These are phyloP conservation scores for Cercospora nicotianae DNA, from an alignment of 2,329 filamentous ascomycete species.

Conservation along the genomic window DNA sequence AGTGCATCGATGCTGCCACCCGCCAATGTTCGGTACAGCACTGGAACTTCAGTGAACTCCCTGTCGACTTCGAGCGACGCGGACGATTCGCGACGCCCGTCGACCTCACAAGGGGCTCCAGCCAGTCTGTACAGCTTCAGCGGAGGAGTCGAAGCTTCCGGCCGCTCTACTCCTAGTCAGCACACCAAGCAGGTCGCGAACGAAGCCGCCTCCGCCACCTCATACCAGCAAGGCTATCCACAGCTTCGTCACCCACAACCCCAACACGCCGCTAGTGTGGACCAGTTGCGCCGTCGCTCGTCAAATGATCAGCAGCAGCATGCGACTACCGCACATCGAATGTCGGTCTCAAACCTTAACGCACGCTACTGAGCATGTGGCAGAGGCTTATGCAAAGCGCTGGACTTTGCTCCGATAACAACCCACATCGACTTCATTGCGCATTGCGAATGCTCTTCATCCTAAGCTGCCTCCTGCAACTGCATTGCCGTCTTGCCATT, in stretches of 20 bases:
- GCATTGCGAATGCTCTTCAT: neutral
- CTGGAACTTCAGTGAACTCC: conserved; percentile 10
- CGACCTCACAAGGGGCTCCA: conserved; percentile 21
- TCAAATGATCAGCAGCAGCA: conserved; percentile 29
- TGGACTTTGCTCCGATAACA: neutral
- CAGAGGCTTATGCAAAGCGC: neutral
- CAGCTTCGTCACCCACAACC: conserved; percentile 29
- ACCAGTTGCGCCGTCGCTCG: conserved; percentile 30
- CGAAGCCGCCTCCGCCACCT: conserved; percentile 14
- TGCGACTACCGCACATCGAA: conserved; percentile 29
- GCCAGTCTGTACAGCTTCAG: conserved; percentile 37
- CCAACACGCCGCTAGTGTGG: conserved; percentile 31
- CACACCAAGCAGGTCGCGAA: conserved; percentile 15
- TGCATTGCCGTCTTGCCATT: neutral
- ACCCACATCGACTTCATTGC: conserved; percentile 1
- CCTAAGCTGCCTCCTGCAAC: neutral
- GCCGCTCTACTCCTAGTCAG: conserved; percentile 19
- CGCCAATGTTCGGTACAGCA: conserved; percentile 21
- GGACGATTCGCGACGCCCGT: conserved; percentile 21
- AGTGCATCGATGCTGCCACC: conserved; percentile 29
- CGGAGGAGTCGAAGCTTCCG: conserved; percentile 25
- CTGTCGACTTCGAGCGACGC: conserved; percentile 18
- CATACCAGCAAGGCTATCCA: conserved; percentile 19
- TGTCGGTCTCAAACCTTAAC: conserved; percentile 33
- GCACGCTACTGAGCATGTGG: conserved; percentile 25